phyloP scores from a whole-genome alignment of 1,284 basidiomycete genomes.

The Coniferiporia sulphurascens region DNA sequence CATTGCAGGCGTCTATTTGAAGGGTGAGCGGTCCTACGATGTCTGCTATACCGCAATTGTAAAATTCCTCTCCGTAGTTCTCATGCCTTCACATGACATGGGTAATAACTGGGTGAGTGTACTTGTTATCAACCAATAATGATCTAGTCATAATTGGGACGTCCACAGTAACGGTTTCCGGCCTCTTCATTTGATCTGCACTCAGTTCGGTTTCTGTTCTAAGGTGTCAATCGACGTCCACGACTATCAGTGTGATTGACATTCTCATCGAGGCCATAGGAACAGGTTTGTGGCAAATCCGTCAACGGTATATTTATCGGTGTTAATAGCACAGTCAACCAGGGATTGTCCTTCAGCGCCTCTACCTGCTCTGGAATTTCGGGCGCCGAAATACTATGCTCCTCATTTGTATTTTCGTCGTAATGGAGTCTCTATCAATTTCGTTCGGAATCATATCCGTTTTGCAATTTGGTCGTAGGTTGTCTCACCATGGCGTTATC shows the following conservation, averaged over 20 bases:
- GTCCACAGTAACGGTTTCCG: not conserved
- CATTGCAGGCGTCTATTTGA: not conserved
- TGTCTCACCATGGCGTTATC: too few species aligned
- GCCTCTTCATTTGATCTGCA: not conserved
- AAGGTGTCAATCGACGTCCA: not conserved
- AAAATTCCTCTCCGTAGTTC: not conserved
- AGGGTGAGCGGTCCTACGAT: not conserved
- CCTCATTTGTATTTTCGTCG: not conserved
- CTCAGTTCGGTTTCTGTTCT: not conserved
- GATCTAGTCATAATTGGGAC: not conserved
- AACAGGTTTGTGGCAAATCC: not conserved
- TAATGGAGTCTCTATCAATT: not conserved
- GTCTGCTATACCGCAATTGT: not conserved
- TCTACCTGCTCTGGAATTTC: slow-evolving; percentile 2
- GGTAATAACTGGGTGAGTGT: not conserved
- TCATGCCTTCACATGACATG: not conserved
- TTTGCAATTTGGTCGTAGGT: not conserved
- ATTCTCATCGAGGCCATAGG: not conserved
- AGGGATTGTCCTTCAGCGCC: not conserved
- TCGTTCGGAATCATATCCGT: not conserved
- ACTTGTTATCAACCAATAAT: not conserved
- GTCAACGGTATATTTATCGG: not conserved
- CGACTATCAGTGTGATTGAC: not conserved
- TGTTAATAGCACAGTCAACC: not conserved
- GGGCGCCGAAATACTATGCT: not conserved